Evolutionary conservation across 1,284 basidiomycete genomes (phyloP).

Genomic region (Melampsora americana): DNA sequence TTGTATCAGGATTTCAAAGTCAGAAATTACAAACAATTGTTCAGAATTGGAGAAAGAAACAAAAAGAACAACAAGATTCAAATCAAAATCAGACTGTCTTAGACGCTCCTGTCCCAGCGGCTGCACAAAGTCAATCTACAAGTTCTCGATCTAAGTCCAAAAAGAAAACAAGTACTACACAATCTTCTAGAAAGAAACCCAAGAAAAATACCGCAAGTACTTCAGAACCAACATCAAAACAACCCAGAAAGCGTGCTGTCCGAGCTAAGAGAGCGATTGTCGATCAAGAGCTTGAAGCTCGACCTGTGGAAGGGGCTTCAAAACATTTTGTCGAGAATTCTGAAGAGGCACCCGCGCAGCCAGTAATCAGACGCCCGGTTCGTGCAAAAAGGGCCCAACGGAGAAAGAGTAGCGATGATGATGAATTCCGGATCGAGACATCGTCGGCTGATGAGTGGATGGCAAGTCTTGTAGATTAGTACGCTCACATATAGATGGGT

Average conservation of each 20-base stretch:
- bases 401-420: neutral
- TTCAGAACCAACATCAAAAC: neutral
- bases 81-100: neutral
- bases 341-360: neutral
- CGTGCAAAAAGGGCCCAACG: neutral
- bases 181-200: neutral
- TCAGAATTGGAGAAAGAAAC: conserved; percentile 33
- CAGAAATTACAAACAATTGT: conserved; percentile 34
- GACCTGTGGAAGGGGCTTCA: neutral
- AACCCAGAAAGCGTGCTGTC: neutral
- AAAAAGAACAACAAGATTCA: neutral
- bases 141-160: neutral
- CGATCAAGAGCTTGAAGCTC: neutral
- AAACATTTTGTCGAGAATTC: neutral
- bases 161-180: neutral
- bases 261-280: neutral
- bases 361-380: neutral
- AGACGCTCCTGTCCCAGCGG: neutral
- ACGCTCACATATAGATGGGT: neutral
- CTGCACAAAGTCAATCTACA: neutral
- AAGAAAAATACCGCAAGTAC: neutral
- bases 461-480: conserved; percentile 4
- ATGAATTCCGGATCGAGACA: neutral
- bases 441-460: conserved; percentile 2
- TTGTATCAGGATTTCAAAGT: conserved; percentile 14